Percentiles rank a stretch among this genome's conserved stretches.
Conservation (phyloP, 2,329 filamentous ascomycete species). For the Rosellinia necatrix region DNA sequence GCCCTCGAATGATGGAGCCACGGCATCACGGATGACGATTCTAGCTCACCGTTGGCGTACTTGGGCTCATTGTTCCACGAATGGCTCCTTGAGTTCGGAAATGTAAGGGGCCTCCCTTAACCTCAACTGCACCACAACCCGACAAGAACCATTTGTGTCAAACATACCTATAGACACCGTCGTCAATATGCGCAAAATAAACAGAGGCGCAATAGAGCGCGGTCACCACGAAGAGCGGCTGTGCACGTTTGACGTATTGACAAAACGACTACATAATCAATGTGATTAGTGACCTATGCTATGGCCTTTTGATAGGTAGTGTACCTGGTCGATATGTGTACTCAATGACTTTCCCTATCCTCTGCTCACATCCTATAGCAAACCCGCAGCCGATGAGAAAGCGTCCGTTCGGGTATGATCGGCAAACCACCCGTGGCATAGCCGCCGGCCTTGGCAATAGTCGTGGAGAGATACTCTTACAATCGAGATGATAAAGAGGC, state of each 20-base stretch:
- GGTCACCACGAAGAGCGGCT: not conserved
- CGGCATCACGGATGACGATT: conserved; percentile 11
- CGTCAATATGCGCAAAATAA: not conserved
- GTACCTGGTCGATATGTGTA: too few species aligned
- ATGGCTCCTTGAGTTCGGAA: conserved; percentile 1
- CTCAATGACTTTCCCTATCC: not conserved
- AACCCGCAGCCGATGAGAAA: conserved; percentile 18
- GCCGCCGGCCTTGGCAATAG: conserved; percentile 15
- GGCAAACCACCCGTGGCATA: conserved; percentile 10
- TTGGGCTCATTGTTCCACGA: conserved; percentile 20
- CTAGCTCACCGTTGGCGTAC: not conserved
- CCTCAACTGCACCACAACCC: conserved; percentile 4
- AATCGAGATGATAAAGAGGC: too few species aligned
- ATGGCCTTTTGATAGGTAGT: too few species aligned
- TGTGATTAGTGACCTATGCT: too few species aligned
- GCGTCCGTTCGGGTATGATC: conserved; percentile 20
- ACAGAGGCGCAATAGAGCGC: not conserved
- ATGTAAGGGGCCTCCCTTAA: not conserved
- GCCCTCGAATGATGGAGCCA: not conserved
- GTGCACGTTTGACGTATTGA: too few species aligned
- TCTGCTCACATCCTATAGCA: not conserved
- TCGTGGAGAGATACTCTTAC: too few species aligned
- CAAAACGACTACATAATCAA: too few species aligned
- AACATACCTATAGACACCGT: not conserved
- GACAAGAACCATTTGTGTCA: not conserved